These are phyloP conservation scores for Trichophyton equinum DNA, from an alignment of 2,329 filamentous ascomycete species.

Conservation along the genomic window DNA sequence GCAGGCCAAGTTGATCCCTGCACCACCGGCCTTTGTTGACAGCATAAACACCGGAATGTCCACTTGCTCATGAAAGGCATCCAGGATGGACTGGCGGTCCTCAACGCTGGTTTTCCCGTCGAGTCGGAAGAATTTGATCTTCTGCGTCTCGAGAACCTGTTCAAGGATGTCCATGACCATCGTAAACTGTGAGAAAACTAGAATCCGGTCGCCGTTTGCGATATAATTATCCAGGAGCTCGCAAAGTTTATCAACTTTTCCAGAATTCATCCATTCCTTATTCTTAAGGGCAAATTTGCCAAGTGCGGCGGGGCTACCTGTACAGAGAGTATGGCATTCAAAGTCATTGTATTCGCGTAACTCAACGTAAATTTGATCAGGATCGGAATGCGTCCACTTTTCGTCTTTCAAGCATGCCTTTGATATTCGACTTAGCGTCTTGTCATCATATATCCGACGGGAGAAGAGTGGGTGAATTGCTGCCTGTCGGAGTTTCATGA, in stretches of 20 bases:
- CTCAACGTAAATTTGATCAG: conserved; percentile 43
- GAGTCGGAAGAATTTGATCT: conserved; percentile 69
- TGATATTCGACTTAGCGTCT: conserved; percentile 63
- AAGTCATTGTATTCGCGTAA: conserved; percentile 47
- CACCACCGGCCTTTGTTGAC: conserved; percentile 88
- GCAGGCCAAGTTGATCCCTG: conserved; percentile 86
- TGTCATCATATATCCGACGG: conserved; percentile 64
- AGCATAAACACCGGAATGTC: conserved; percentile 83
- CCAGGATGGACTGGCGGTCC: conserved; percentile 74
- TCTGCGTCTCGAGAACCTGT: conserved; percentile 60
- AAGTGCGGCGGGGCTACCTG: conserved; percentile 40
- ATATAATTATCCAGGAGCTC: conserved; percentile 62
- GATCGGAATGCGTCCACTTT: conserved; percentile 38
- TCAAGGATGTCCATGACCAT: conserved; percentile 83
- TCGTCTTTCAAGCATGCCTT: conserved; percentile 62
- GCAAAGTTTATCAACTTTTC: conserved; percentile 73
- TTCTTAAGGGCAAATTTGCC: conserved; percentile 46
- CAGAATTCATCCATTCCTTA: conserved; percentile 57
- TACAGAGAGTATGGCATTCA: conserved; percentile 47
- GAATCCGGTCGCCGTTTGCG: conserved; percentile 67
- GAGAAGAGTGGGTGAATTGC: conserved; percentile 86
- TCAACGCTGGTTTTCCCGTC: conserved; percentile 73
- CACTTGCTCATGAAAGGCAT: conserved; percentile 65
- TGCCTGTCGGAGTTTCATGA: conserved; percentile 86
- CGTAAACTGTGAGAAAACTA: conserved; percentile 91